phyloP scores from a whole-genome alignment of 331 rosid genomes.

The Stylosanthes scabra region DNA sequence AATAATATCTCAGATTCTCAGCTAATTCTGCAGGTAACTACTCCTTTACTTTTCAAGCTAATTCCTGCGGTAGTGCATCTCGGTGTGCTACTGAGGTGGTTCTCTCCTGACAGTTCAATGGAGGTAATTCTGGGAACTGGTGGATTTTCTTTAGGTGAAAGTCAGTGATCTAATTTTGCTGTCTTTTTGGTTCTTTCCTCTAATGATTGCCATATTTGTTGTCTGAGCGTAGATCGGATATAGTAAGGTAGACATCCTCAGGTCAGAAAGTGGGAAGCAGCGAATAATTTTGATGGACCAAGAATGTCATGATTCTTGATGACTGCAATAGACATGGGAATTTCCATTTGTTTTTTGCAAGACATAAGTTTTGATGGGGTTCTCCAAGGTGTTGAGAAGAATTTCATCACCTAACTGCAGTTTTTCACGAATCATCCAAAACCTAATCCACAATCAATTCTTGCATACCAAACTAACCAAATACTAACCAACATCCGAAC shows the following conservation, averaged over 20 bases:
- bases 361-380: constrained; percentile 30
- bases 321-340: constrained; percentile 35
- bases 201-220: constrained; percentile 23
- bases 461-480: constrained; percentile 51
- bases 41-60: constrained; percentile 95
- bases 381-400: constrained; percentile 32
- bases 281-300: constrained; percentile 83
- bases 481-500: constrained; percentile 45
- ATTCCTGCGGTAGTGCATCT: constrained; percentile 96
- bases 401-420: constrained; percentile 47
- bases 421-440: constrained; percentile 39
- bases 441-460: constrained; percentile 36
- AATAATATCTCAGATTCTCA: constrained; percentile 26
- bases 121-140: constrained; percentile 60
- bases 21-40: constrained; percentile 73
- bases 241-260: constrained; percentile 75
- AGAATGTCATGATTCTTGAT: constrained; percentile 80
- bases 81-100: constrained; percentile 93
- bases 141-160: constrained; percentile 15
- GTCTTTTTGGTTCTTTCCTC: constrained; percentile 18
- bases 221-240: constrained; percentile 65
- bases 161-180: constrained; percentile 11
- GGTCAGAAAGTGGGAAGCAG: constrained; percentile 86
- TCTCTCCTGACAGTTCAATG: constrained; percentile 71
- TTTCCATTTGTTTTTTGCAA: constrained; percentile 39